Evolutionary conservation across 805 yeast genomes (phyloP), one percentile per base, ranked within the genome.

Genomic region (Candida nemodendra): DNA sequence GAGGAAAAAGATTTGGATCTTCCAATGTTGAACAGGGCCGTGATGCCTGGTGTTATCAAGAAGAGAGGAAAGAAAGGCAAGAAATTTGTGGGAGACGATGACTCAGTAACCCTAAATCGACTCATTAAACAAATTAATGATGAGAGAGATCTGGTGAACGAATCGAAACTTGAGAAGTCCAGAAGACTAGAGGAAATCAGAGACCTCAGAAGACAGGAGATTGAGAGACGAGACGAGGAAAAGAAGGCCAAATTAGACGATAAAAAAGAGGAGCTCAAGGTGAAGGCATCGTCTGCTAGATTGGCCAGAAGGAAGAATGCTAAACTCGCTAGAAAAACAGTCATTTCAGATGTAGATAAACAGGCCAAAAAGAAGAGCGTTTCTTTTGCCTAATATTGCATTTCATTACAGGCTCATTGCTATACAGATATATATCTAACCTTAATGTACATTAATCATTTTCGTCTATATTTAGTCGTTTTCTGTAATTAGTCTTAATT

Each of bases 141-240:
- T 56, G 77, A 81, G 44, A 72, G 80, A 47, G 97, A 91, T 45
- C 73, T 76, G 29, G 75, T 78, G 7, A 81, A 83, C 51, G 96
- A 90, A 55, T 84, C 95, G 50, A 93, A 89, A 63, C 69, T 93
- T 39, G 99, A 91, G 57, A 87, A 86, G 57, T 81, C 95, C 0
- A 78, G 86, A 56, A 81, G 95, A 62, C 70, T 93, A 32, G 97
- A 91, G 62, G 95, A 86, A 51, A 77, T 91, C 42, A 75, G 99
- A 56, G 96, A 88, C 30, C 68, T 88, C 48, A 87, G 84, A 67
- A 78, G 87, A 54, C 73, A 81, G 63, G 98, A 93, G 61, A 77
- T 91, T 47, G 97, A 91, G 59, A 70, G 83, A 58, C 84, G 82
- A 57, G 96, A 91, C 52, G 74, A 74, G 37, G 78, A 67, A 23